A percentile compares a stretch with the other conserved stretches of the same genome.
These are phyloP conservation scores for Petunia axillaris DNA, from an alignment of 257 asterid genomes.

Conservation along the genomic window DNA sequence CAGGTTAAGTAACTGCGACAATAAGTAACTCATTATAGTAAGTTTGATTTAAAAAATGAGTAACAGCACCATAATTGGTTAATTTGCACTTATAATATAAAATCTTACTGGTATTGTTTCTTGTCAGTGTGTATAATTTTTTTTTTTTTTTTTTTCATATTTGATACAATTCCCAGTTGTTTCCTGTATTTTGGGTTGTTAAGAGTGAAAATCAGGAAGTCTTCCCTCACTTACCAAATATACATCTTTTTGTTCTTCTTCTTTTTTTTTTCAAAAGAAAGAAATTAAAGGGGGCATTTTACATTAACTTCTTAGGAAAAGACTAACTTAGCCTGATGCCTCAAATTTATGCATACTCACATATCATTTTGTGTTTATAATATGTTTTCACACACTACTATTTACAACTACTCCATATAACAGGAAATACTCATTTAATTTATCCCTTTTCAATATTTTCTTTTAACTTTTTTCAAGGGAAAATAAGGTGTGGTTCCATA, in stretches of 20 bases:
- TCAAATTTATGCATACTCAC: background rate
- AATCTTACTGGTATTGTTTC: no score
- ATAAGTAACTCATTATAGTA: no score
- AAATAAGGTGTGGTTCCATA: background rate
- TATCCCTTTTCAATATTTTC: background rate
- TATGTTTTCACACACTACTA: background rate
- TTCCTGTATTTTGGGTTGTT: background rate
- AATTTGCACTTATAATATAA: no score
- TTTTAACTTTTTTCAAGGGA: background rate
- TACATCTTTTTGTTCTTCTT: background rate
- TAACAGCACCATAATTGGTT: no score
- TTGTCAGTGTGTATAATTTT: background rate
- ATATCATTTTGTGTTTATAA: background rate
- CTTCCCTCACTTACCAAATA: conserved; percentile 1
- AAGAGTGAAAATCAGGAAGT: background rate
- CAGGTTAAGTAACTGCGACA: no score
- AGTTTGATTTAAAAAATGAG: no score
- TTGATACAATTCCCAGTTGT: background rate
- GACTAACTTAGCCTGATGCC: conserved; percentile 5
- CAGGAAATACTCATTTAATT: background rate
- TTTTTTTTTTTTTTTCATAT: background rate
- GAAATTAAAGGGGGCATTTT: background rate
- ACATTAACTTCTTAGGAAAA: background rate
- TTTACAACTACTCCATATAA: background rate
- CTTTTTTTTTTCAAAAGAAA: no score